These are phyloP conservation scores for Capronia americana DNA, from an alignment of 2,329 filamentous ascomycete species.

Conservation along the genomic window DNA sequence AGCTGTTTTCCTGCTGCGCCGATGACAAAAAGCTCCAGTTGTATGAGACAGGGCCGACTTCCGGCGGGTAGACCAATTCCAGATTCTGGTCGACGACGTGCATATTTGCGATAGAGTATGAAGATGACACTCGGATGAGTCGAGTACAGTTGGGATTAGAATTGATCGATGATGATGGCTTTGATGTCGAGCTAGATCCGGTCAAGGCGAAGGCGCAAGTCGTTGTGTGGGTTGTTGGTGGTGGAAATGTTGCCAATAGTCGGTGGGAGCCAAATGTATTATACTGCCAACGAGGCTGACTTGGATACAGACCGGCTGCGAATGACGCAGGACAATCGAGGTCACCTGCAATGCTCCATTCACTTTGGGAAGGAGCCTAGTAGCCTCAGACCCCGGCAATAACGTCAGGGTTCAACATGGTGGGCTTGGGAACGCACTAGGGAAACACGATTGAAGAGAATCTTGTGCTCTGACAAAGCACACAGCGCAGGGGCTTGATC, in stretches of 20 bases:
- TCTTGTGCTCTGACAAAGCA: constrained; percentile 4
- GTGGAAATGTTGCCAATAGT: not conserved
- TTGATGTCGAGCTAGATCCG: not conserved
- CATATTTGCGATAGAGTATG: not conserved
- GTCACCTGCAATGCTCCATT: not conserved
- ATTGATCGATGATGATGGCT: not conserved
- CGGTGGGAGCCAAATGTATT: not conserved
- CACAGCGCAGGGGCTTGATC: not conserved
- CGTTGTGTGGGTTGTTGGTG: not conserved
- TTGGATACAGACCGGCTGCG: not conserved
- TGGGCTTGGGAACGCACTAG: not conserved
- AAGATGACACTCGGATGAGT: not conserved
- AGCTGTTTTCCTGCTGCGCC: constrained; percentile 5
- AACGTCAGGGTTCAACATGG: not conserved
- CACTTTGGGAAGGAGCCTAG: not conserved
- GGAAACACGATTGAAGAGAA: not conserved
- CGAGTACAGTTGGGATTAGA: not conserved
- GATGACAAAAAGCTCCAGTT: constrained; percentile 13
- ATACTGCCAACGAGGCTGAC: not conserved
- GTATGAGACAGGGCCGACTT: constrained; percentile 2
- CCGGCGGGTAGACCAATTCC: constrained; percentile 6
- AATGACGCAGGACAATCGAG: not conserved
- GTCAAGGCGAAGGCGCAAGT: not conserved
- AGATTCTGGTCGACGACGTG: constrained; percentile 4
- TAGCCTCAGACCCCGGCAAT: not conserved